These are phyloP conservation scores for Zoysia matrella DNA, from an alignment of 202 grass and related monocot genomes.

Conservation along the genomic window DNA sequence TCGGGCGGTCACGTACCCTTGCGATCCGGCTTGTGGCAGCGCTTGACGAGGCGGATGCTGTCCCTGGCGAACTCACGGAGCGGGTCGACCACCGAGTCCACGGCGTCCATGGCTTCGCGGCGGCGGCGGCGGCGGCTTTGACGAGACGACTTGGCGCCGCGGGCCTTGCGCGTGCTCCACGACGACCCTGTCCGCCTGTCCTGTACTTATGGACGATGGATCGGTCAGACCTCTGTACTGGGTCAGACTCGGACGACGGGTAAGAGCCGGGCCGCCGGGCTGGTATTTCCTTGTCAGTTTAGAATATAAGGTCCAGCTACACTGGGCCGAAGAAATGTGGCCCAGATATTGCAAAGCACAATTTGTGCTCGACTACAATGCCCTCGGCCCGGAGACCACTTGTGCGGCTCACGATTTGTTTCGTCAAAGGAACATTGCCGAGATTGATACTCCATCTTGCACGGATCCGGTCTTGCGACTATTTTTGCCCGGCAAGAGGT, in stretches of 20 bases:
- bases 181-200: not conserved
- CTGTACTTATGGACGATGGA: not conserved
- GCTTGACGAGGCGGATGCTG: constrained; percentile 92
- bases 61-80: constrained; percentile 87
- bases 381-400: too few relatives aligned
- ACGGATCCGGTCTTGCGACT: constrained; percentile 1
- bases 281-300: not conserved
- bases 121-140: not conserved
- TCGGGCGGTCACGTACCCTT: constrained; percentile 48
- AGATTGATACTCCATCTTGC: not conserved
- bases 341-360: not conserved
- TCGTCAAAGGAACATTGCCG: not conserved
- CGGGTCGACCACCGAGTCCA: constrained; percentile 91
- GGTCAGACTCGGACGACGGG: not conserved
- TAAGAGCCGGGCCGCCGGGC: not conserved
- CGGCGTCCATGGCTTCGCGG: constrained; percentile 68
- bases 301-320: not conserved
- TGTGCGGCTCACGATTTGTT: not conserved
- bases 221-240: not conserved
- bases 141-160: not conserved
- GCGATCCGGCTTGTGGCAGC: constrained; percentile 96
- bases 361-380: not conserved
- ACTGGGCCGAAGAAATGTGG: not conserved
- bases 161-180: constrained; percentile 24
- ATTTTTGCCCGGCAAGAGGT: not conserved